Percentiles rank a stretch among this genome's conserved stretches.
phyloP scores from a whole-genome alignment of 1,284 basidiomycete species.

The Irpex rosettiformis region DNA sequence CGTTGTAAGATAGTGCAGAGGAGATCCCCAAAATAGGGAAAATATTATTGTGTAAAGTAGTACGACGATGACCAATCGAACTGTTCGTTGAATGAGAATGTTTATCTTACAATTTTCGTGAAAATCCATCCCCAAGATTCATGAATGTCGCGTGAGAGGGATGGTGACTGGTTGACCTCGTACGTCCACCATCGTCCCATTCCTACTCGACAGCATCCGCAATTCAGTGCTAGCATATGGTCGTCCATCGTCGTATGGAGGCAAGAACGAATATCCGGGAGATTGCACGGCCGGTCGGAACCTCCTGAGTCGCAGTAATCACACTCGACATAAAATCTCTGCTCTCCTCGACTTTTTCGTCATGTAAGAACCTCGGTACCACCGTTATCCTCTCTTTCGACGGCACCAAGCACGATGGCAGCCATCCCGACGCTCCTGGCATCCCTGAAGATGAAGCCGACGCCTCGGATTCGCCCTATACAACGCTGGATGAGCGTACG shows the following conservation, averaged over 20 bases:
- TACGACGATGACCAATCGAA: neutral
- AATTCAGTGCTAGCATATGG: neutral
- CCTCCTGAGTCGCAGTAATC: conserved; percentile 14
- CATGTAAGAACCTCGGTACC: conserved; percentile 8
- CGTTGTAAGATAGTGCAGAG: no score
- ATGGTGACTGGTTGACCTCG: neutral
- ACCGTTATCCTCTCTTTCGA: neutral
- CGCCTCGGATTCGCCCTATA: neutral
- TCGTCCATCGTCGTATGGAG: neutral
- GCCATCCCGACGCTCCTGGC: neutral
- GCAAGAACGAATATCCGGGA: neutral
- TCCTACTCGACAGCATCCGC: neutral
- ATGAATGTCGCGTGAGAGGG: neutral
- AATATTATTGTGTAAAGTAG: no score
- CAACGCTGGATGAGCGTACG: conserved; percentile 22
- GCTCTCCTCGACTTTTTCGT: neutral
- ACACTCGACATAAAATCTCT: conserved; percentile 11
- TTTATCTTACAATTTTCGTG: no score
- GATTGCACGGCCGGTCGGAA: conserved; percentile 10
- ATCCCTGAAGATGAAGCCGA: neutral
- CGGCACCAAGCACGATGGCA: conserved; percentile 8
- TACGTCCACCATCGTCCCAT: neutral
- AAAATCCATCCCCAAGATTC: no score
- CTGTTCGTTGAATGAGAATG: neutral
- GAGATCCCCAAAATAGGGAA: no score